A percentile compares a stretch with the other conserved stretches of the same genome.
Evolutionary conservation across 768 basidiomycete species (phyloP).

Genomic region (Antrodiella citrinella): DNA sequence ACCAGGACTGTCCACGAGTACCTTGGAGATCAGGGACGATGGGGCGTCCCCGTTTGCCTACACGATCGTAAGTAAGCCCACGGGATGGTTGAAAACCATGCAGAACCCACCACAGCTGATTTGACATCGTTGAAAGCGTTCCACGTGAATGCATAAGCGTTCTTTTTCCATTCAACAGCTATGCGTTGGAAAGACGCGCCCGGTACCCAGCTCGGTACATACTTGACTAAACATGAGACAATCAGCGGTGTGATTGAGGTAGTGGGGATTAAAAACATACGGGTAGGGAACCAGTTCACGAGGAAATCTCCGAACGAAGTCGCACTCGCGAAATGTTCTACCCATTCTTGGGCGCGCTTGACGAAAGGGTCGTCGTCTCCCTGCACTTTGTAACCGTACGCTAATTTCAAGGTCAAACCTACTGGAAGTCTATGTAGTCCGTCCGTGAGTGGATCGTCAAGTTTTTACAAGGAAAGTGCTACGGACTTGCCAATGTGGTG

Average conservation of each 20-base stretch:
- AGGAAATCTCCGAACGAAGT: not conserved
- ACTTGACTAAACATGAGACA: constrained; percentile 7
- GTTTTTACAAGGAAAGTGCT: not conserved
- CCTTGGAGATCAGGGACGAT: not conserved
- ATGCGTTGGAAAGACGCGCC: not conserved
- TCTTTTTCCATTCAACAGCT: not conserved
- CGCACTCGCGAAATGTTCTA: not conserved
- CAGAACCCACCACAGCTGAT: not conserved
- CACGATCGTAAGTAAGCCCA: not conserved
- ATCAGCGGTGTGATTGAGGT: too few species aligned
- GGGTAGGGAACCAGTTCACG: not conserved
- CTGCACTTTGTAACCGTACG: not conserved
- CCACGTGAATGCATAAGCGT: not conserved
- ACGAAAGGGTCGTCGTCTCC: not conserved
- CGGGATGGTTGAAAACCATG: too few species aligned
- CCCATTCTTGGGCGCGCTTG: not conserved
- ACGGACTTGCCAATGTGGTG: not conserved
- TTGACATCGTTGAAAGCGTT: not conserved
- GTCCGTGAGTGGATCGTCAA: not conserved
- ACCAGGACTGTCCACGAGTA: not conserved
- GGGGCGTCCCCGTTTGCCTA: not conserved
- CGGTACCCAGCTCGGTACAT: constrained; percentile 8
- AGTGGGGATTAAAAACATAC: not conserved
- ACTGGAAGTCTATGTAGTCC: not conserved
- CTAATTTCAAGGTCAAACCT: not conserved